Percentiles rank a stretch among this genome's conserved stretches.
Conservation (phyloP, 2,329 filamentous ascomycete species). For the Fusarium neocosmosporiellum region DNA sequence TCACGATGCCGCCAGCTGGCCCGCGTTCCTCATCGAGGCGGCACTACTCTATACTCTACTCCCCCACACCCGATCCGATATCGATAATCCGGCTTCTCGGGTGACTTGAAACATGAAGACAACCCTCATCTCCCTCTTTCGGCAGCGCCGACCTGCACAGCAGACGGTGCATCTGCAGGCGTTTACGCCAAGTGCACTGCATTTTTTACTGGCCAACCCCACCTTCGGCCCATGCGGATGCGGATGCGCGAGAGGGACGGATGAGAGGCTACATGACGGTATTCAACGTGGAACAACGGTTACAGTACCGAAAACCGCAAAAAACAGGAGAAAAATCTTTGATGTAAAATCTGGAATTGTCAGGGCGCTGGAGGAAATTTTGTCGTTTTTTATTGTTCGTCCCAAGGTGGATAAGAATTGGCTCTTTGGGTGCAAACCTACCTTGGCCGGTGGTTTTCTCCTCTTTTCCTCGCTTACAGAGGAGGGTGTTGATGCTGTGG, state of each 20-base stretch:
- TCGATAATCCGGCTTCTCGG: conserved; percentile 21
- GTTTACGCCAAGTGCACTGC: conserved; percentile 11
- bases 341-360: conserved; percentile 27
- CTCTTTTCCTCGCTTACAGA: conserved; percentile 1
- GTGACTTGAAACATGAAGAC: conserved; percentile 22
- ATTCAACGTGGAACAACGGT: conserved; percentile 28
- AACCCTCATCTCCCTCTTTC: conserved; percentile 18
- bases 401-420: conserved; percentile 38
- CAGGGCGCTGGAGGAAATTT: conserved; percentile 29
- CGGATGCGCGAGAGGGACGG: conserved; percentile 7
- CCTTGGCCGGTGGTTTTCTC: conserved; percentile 17
- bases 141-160: conserved; percentile 9
- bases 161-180: conserved; percentile 14
- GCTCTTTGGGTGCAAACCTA: conserved; percentile 43
- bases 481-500: conserved; percentile 16
- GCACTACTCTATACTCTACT: conserved; percentile 8
- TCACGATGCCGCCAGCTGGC: conserved; percentile 24
- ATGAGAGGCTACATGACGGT: conserved; percentile 18
- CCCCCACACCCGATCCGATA: conserved; percentile 19
- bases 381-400: conserved; percentile 10
- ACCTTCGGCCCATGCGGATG: conserved; percentile 10
- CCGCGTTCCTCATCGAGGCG: conserved; percentile 23
- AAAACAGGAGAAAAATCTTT: conserved; percentile 15
- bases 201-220: conserved; percentile 29
- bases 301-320: conserved; percentile 28